These are phyloP conservation scores for Mortierella sp. DNA, from an alignment of 371 early-diverging fungal species.

Conservation along the genomic window DNA sequence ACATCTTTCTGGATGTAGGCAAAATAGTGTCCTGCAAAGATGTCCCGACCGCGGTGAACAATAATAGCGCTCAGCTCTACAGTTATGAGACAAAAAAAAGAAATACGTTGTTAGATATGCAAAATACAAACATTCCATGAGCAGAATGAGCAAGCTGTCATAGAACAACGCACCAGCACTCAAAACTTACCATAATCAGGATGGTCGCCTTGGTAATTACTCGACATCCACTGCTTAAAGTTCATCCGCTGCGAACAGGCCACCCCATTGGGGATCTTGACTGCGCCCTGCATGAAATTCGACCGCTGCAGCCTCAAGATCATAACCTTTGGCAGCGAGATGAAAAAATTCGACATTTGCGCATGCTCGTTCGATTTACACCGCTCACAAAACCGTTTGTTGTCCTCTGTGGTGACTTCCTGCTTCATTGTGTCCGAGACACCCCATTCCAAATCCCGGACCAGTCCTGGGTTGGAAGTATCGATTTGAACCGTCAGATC, in stretches of 20 bases:
- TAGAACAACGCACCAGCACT: not conserved
- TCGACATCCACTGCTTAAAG: conserved; percentile 48
- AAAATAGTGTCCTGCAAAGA: conserved; percentile 49
- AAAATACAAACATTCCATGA: not conserved
- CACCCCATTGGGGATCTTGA: conserved; percentile 47
- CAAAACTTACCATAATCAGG: conserved; percentile 32
- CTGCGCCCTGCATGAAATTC: conserved; percentile 37
- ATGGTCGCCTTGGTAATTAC: conserved; percentile 20
- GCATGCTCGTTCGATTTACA: conserved; percentile 49
- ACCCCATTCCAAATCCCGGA: conserved; percentile 53
- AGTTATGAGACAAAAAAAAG: not conserved
- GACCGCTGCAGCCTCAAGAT: conserved; percentile 51
- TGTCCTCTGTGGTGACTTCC: conserved; percentile 51
- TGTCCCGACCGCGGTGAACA: conserved; percentile 40
- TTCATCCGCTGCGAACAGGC: conserved; percentile 39
- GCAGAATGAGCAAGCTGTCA: not conserved
- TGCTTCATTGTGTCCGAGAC: conserved; percentile 46
- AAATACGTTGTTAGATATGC: too few species aligned
- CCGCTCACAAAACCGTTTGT: conserved; percentile 47
- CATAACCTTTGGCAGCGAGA: conserved; percentile 44
- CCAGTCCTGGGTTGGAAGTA: conserved; percentile 22
- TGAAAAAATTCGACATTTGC: conserved; percentile 36
- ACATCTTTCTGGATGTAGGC: conserved; percentile 40
- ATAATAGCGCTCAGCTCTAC: conserved; percentile 49
- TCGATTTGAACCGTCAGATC: conserved; percentile 53